Base-by-base conservation (phyloP, 768 basidiomycete genomes). In the Pulveroboletus sp. region DNA sequence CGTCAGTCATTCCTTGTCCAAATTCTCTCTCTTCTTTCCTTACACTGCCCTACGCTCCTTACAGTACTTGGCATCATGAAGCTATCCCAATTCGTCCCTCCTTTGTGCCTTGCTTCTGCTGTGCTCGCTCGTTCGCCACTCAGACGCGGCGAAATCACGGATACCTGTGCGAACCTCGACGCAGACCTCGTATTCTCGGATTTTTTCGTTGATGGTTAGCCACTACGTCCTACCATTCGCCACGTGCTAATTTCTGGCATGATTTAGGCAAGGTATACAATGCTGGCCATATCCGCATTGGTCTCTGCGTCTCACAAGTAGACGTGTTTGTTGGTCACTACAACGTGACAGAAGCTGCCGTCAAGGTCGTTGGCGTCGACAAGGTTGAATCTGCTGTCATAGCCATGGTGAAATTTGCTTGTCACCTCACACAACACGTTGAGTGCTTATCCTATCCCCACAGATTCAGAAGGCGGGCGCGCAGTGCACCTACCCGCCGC, bases 401-500 rank as follows among this genome's bases (percentile, higher is more conserved):
- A 15, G 47, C 14, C 31, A 45, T 72, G 59, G 72, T 65, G 47
- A 15, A 21, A 42, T 44, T 21, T 8, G 41, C 24, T 39, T 26
- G 38, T 4, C 1, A 32, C 24, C 5, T 46, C 15, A 1, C 36
- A 21, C 15, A 10, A 11, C 9, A 5, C 3, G 35, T 14, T 6
- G 8, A 7, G n/a, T 30, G 1, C 32, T 56, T 2, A 49, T 10
- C 24, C 39, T 28, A 5, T 0, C 14, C 28, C 47, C 10, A 17
- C 31, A 70, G 71, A 58, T 71, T 46, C 56, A 61, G 40, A 35
- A 37, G 26, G 24, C 39, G 0, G 59, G 60, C 35, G 35, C 56
- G 27, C 35, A 62, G 33, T 73, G 73, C 49, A 43, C 58, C 7
- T 71, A 66, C 49, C 72, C 72, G 8, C 48, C 47, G n/a, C 67